Base-by-base conservation (phyloP, 768 basidiomycete genomes). In the Trametes punicea region DNA sequence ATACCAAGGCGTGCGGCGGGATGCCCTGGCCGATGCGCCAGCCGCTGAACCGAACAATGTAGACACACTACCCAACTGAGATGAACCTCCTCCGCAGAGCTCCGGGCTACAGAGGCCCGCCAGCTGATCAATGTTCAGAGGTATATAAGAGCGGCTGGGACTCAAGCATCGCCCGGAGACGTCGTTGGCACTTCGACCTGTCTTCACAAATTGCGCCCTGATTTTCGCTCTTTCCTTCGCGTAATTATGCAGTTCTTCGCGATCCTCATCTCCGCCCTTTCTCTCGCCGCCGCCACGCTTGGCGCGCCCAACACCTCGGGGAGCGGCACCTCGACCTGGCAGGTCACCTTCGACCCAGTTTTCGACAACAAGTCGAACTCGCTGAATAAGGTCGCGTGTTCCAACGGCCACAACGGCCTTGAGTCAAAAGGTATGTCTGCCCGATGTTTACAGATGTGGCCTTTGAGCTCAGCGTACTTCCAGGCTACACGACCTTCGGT, bases 391-490 rank as follows among this genome's bases (percentile, higher is more conserved):
- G 70, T 77, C 9, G 67, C 74, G 4, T 77, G 75, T 57, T 77
- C 76, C 15, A 53, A 68, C 44, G 76, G 75, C 2, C 0, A 51
- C 7, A 64, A 75, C 53, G 76, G 76, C 20, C 67, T 77, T 1
- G 56, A 68, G 54, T 62, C 55, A 23, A 69, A 68, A 36, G 52
- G 56, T 57, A 30, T n/a, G 56, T 45, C 15, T 15, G n/a, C n/a
- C 38, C 18, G 3, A 26, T 18, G 5, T 13, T 16, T 11, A 18
- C n/a, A 4, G n/a, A 25, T 34, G 20, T 26, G 11, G 26, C 6
- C 6, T 9, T 3, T 31, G 8, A 26, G 15, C 39, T 48, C 9
- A 48, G n/a, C 34, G 23, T 21, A 3, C 30, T 25, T 7, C 6
- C 31, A 57, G 56, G 63, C 34, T 75, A 69, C 57, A 64, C 65